These are phyloP conservation scores for Colletotrichum sp. DNA, from an alignment of 2,329 filamentous ascomycete genomes.

Conservation along the genomic window DNA sequence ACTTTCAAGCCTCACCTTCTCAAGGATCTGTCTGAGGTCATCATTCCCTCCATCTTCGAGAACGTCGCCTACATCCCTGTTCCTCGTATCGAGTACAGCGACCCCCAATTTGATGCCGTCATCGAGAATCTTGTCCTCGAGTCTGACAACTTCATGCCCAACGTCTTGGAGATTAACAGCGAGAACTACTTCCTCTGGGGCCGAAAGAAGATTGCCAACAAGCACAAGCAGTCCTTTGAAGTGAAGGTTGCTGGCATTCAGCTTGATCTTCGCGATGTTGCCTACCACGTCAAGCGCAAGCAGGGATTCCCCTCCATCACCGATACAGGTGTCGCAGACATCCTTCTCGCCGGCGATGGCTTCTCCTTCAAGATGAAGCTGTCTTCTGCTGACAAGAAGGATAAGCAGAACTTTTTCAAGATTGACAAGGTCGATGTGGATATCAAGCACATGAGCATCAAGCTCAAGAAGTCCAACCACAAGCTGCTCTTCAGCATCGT, in stretches of 20 bases:
- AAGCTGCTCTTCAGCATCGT: slow-evolving; percentile 86
- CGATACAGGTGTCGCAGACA: slow-evolving; percentile 87
- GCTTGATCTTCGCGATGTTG: slow-evolving; percentile 88
- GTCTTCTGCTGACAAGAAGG: slow-evolving; percentile 76
- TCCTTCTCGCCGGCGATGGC: slow-evolving; percentile 84
- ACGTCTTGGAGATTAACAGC: slow-evolving; percentile 83
- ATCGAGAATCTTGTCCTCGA: slow-evolving; percentile 96
- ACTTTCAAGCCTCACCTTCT: slow-evolving; percentile 91
- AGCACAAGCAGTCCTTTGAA: slow-evolving; percentile 77
- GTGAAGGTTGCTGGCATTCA: slow-evolving; percentile 88
- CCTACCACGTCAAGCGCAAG: slow-evolving; percentile 95
- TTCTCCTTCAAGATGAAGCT: slow-evolving; percentile 92
- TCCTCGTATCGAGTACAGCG: slow-evolving; percentile 91
- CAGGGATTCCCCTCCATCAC: slow-evolving; percentile 87
- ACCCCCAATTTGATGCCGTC: slow-evolving; percentile 82
- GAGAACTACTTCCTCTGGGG: slow-evolving; percentile 97
- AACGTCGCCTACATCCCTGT: slow-evolving; percentile 89
- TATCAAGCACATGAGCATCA: slow-evolving; percentile 82
- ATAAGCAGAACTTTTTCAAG: slow-evolving; percentile 89
- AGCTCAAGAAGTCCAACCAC: slow-evolving; percentile 93
- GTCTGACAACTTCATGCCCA: slow-evolving; percentile 95
- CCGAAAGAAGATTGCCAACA: slow-evolving; percentile 83
- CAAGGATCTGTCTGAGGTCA: slow-evolving; percentile 86
- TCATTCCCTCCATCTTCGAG: slow-evolving; percentile 83
- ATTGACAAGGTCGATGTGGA: slow-evolving; percentile 86